These are phyloP conservation scores for Clitoria ternatea DNA, from an alignment of 306 rosid species.

Conservation along the genomic window DNA sequence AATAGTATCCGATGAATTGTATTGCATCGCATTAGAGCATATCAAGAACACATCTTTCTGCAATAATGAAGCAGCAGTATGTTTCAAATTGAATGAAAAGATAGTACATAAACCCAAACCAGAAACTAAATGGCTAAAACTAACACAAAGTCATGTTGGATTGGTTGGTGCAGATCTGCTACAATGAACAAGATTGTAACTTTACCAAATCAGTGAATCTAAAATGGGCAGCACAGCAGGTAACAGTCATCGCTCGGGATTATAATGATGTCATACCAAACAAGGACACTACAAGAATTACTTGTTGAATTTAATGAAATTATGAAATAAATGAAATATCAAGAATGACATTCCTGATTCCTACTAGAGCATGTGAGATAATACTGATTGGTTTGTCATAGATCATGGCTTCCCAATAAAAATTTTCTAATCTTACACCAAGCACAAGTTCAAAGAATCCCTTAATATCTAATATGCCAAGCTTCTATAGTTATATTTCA, in stretches of 20 bases:
- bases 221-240: neutral
- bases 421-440: neutral
- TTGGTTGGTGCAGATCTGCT: slow-evolving; percentile 1
- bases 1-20: slow-evolving; percentile 73
- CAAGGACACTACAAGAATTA: neutral
- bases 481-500: slow-evolving; percentile 12
- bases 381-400: neutral
- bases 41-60: slow-evolving; percentile 83
- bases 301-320: neutral
- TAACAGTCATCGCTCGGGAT: neutral
- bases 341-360: neutral
- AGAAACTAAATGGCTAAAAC: neutral
- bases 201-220: neutral
- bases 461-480: neutral
- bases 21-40: slow-evolving; percentile 93
- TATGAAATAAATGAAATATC: neutral
- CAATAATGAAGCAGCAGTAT: slow-evolving; percentile 33
- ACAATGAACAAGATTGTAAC: neutral
- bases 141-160: neutral
- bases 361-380: neutral
- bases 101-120: slow-evolving; percentile 14
- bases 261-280: slow-evolving; percentile 2
- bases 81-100: slow-evolving; percentile 15
- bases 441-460: neutral
- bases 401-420: neutral